phyloP scores from a whole-genome alignment of 2,329 filamentous ascomycete genomes.

The Fusarium sacchari region DNA sequence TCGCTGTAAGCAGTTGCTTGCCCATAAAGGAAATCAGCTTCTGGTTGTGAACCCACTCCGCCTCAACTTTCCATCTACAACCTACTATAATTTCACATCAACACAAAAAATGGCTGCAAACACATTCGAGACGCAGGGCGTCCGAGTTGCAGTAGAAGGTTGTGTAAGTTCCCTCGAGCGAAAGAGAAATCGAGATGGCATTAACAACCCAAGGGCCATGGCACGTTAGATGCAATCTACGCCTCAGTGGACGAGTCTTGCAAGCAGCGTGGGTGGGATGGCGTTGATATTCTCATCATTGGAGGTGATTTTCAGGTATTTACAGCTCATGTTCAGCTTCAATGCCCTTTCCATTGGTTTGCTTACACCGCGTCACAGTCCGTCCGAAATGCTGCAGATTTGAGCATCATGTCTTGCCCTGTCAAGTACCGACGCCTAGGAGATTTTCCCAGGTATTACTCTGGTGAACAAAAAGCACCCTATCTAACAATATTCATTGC shows the following conservation, averaged over 20 bases:
- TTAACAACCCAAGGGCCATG: slow-evolving; percentile 76
- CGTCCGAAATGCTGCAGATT: slow-evolving; percentile 86
- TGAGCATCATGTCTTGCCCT: slow-evolving; percentile 90
- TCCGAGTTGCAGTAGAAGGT: slow-evolving; percentile 86
- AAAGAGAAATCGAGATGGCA: neutral
- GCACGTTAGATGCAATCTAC: slow-evolving; percentile 91
- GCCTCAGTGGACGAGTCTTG: slow-evolving; percentile 77
- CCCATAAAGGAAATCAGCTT: slow-evolving; percentile 17
- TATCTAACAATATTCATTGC: slow-evolving; percentile 93
- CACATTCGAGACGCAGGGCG: slow-evolving; percentile 54
- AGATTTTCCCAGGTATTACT: slow-evolving; percentile 96
- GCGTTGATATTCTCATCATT: slow-evolving; percentile 90
- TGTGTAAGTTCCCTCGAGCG: slow-evolving; percentile 68
- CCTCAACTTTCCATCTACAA: slow-evolving; percentile 30
- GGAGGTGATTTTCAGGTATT: slow-evolving; percentile 91
- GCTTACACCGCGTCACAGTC: slow-evolving; percentile 61
- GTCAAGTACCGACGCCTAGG: slow-evolving; percentile 87
- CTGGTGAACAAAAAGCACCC: slow-evolving; percentile 78
- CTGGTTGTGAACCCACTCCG: slow-evolving; percentile 19
- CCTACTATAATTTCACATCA: neutral
- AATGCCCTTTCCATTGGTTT: neutral
- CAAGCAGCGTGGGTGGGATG: slow-evolving; percentile 77
- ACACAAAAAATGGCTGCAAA: slow-evolving; percentile 45
- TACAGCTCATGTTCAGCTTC: neutral
- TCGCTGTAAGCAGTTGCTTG: neutral